phyloP scores from a whole-genome alignment of 2,329 filamentous ascomycete species.

The Colletotrichum eleusines region DNA sequence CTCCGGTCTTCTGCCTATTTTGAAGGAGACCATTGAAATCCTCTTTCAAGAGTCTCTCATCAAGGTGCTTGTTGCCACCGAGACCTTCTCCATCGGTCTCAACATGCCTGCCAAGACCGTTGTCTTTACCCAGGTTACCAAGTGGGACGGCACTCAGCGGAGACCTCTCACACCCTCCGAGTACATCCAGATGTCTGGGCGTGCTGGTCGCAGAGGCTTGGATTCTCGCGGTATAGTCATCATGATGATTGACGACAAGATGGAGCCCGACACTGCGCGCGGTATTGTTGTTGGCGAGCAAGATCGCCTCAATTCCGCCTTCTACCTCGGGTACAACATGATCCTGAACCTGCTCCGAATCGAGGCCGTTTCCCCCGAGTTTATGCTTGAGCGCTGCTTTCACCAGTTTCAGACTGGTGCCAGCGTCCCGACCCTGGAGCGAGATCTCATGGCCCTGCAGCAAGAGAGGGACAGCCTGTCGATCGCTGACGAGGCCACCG shows the following conservation, averaged over 20 bases:
- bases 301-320: conserved; percentile 96
- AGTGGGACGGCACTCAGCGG: conserved; percentile 86
- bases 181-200: conserved; percentile 98
- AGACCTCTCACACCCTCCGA: conserved; percentile 93
- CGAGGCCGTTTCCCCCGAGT: conserved; percentile 99
- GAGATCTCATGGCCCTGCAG: conserved; percentile 83
- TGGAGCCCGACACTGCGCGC: conserved; percentile 94
- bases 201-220: conserved; percentile 94
- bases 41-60: conserved; percentile 98
- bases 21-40: conserved; percentile 99
- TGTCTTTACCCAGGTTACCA: conserved; percentile 96
- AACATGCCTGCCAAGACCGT: conserved; percentile 99
- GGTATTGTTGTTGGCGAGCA: conserved; percentile 96
- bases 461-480: conserved; percentile 77
- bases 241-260: conserved; percentile 98
- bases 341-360: conserved; percentile 95
- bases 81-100: conserved; percentile 97
- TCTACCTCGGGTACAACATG: conserved; percentile 99
- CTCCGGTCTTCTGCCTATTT: conserved; percentile 91
- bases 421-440: conserved; percentile 85
- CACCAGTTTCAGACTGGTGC: conserved; percentile 98
- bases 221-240: conserved; percentile 99
- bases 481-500: conserved; percentile 87
- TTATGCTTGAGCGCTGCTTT: conserved; percentile 98
- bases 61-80: conserved; percentile 97